Evolutionary conservation across 1,139 yeast species (phyloP), one percentile per base, ranked within the genome.

Genomic region (Hemisphaericaspora lyxosophila): DNA sequence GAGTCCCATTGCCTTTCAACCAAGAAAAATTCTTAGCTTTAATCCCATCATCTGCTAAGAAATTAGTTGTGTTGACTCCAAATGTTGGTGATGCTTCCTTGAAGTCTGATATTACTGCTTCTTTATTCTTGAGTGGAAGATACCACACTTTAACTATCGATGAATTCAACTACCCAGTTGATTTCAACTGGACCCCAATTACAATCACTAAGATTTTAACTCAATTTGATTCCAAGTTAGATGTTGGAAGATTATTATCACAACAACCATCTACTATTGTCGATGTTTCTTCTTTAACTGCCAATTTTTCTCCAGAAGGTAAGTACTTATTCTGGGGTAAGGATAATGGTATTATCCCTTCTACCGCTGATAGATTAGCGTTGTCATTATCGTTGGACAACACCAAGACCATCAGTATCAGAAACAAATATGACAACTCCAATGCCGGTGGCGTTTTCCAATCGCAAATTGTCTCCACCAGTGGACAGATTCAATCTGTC

Each of bases 1-100:
- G 96, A 60, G 78, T 87, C 36, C 94, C 95, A 41, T 67, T 84
- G 39, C 92, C 95, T 39, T 85, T 89, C 58, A 80, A 80, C 49
- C 70, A 76, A 31, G 70, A 69, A 29, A 78, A 77, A 48, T 86
- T 89, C 57, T 67, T 76, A 36, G 57, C 68, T 7, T 54, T 73
- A 14, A 64, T 90, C 37, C 94, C 96, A 17, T 44, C 62, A 3
- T 60, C 85, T 4, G 62, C 82, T 25, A 73, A 73, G 49, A 74
- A 75, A 45, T 67, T 89, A 41, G 80, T 85, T 38, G 83, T 87
- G 17, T 68, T 88, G 47, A 59, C 62, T 39, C 63, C 64, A 27
- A 57, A 53, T 20, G 57, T 62, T 34, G 50, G 51, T 11, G 50
- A 47, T 26, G 63, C 78, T 20, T 52, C 68, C 6, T 63, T 89